phyloP scores from a whole-genome alignment of 1,139 yeast species.

The Hansenula lynferdii region DNA sequence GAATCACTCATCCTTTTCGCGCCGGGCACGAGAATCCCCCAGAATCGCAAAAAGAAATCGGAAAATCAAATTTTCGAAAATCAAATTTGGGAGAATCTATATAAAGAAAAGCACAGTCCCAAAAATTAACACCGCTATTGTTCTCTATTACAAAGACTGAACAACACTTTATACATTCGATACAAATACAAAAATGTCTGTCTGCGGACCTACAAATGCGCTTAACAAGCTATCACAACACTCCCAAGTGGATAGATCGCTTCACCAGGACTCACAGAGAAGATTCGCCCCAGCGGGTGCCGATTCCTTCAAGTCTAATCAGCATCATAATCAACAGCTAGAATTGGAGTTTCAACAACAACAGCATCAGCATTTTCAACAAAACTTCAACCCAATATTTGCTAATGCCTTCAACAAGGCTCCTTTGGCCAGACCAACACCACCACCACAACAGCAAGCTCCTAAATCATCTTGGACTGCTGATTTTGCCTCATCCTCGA shows the following conservation, averaged over 20 bases:
- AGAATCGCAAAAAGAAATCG: too few relatives aligned
- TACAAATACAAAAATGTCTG: constrained; percentile 2
- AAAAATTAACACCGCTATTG: too few relatives aligned
- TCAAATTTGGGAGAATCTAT: too few relatives aligned
- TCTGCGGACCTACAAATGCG: constrained; percentile 23
- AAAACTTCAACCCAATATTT: constrained; percentile 11
- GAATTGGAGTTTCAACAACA: constrained; percentile 20
- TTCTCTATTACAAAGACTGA: too few relatives aligned
- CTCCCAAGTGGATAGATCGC: constrained; percentile 21
- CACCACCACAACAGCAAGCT: constrained; percentile 1
- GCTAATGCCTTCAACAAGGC: constrained; percentile 7
- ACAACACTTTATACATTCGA: background rate
- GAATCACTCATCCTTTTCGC: too few relatives aligned
- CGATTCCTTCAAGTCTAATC: constrained; percentile 11
- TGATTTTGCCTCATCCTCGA: constrained; percentile 2
- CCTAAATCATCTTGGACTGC: background rate
- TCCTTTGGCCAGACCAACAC: constrained; percentile 2
- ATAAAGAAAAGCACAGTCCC: background rate
- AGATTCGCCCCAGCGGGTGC: constrained; percentile 5
- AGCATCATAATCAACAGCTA: constrained; percentile 11
- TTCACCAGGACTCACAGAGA: constrained; percentile 20
- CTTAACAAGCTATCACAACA: constrained; percentile 21
- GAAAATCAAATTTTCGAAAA: too few relatives aligned
- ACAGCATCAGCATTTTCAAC: constrained; percentile 6
- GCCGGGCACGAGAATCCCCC: too few relatives aligned